A percentile compares a stretch with the other conserved stretches of the same genome.
Evolutionary conservation across 2,329 filamentous ascomycete species (phyloP).

Genomic region (Penicillium sp.): DNA sequence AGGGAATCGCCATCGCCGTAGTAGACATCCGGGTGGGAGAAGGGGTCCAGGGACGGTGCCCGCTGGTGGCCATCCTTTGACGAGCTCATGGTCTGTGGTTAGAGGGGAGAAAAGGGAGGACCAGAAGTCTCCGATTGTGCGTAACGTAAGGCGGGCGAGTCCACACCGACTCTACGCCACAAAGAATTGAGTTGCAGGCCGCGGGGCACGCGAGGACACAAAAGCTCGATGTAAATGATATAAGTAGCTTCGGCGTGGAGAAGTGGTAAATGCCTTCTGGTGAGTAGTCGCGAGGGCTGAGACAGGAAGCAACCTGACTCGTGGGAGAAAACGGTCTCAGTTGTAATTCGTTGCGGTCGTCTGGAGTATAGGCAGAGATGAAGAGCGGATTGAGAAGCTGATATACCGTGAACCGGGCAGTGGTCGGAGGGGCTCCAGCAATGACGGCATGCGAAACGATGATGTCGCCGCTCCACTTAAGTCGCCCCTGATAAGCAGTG

Average conservation of each 20-base stretch:
- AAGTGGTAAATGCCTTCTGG: no score
- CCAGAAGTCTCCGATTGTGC: conserved; percentile 19
- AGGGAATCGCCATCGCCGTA: conserved; percentile 54
- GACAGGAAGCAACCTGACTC: conserved; percentile 7
- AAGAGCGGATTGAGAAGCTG: conserved; percentile 2
- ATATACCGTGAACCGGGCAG: conserved; percentile 8
- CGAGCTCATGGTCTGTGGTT: conserved; percentile 39
- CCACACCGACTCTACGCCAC: conserved; percentile 27
- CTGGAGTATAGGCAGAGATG: neutral
- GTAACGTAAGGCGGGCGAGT: conserved; percentile 16
- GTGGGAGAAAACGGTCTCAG: conserved; percentile 7
- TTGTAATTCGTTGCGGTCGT: conserved; percentile 1
- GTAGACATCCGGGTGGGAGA: conserved; percentile 58
- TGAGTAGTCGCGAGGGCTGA: no score
- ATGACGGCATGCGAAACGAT: conserved; percentile 25
- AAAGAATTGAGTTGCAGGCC: no score
- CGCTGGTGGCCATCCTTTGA: conserved; percentile 34
- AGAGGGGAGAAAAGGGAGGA: conserved; percentile 6
- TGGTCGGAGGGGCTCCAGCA: conserved; percentile 13
- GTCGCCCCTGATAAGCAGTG: conserved; percentile 22
- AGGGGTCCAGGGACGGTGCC: conserved; percentile 52
- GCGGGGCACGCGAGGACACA: neutral
- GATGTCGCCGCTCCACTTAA: conserved; percentile 26
- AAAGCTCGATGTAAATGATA: neutral
- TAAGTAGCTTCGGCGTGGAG: no score